Base-by-base conservation (phyloP, 495 filamentous ascomycete genomes). In the Friedmanniomyces endolithicus region DNA sequence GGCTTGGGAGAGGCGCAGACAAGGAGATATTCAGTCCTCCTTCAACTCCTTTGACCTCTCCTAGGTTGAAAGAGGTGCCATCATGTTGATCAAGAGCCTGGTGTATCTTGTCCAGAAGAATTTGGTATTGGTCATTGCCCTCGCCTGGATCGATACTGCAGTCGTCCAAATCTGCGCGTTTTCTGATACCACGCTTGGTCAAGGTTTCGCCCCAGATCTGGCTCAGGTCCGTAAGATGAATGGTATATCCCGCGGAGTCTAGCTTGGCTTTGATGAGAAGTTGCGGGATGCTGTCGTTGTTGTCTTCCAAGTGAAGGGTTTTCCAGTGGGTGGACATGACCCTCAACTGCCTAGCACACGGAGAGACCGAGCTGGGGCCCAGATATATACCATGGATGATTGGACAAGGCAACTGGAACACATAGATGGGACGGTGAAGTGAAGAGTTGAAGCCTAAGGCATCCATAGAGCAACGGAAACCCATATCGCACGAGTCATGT, bases 61-160 rank as follows among this genome's bases (percentile, higher is more conserved):
- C 12, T 7, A 58, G 17, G 12, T 33, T 25, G 1, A 53, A 27
- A 8, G 29, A 37, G 6, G 57, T 52, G 9, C 23, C 51, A 16
- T 45, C 45, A 31, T 45, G 41, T 7, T 52, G 48, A 16, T 49
- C 25, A 12, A 65, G 23, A 33, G 61, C 61, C 11, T 24, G 34
- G 11, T 51, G 14, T 11, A 97, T 74, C 61, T 88, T 89, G 12
- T 78, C 71, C 11, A 96, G 68, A 31, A 98, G 77, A 17, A 86
- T 78, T 23, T 69, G 62, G 57, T 90, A 73, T 61, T 96, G 88
- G 24, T 80, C 75, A 11, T 72, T 63, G 56, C 84, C 85, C 63
- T 90, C 86, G 58, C 78, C 84, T 0, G 92, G 84, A 67, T 98
- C 92, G 53, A 98, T 95, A 31, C 82, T 83, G 6, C 85, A 85